A percentile compares a stretch with the other conserved stretches of the same genome.
Conservation (phyloP, 1,284 basidiomycete species). For the Afroboletus lepidellus region DNA sequence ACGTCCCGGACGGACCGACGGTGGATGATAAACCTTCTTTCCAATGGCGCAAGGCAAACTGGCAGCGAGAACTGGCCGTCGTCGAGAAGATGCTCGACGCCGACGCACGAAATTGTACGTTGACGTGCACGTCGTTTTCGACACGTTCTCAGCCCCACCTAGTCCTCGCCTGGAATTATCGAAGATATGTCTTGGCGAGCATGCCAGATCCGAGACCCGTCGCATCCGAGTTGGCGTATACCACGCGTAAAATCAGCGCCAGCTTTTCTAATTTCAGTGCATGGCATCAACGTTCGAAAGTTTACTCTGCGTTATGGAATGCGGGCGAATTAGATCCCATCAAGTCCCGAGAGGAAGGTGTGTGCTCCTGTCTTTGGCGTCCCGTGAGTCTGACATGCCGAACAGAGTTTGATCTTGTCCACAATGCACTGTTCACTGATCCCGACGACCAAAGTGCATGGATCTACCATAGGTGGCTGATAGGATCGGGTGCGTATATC, state of each 20-base stretch:
- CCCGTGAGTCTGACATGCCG: background rate
- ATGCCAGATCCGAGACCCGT: slow-evolving; percentile 59
- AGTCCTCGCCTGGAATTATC: slow-evolving; percentile 94
- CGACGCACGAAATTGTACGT: slow-evolving; percentile 88
- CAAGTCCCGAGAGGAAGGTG: slow-evolving; percentile 66
- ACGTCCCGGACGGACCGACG: slow-evolving; percentile 71
- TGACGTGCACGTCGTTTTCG: background rate
- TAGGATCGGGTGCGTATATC: slow-evolving; percentile 62
- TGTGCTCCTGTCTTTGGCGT: slow-evolving; percentile 14
- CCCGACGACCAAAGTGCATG: slow-evolving; percentile 96
- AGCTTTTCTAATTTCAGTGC: slow-evolving; percentile 99
- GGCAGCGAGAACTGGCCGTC: slow-evolving; percentile 82
- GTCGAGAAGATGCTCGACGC: slow-evolving; percentile 88
- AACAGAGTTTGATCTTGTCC: slow-evolving; percentile 83
- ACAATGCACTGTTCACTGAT: slow-evolving; percentile 95
- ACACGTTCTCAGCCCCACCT: slow-evolving; percentile 2
- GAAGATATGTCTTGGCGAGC: slow-evolving; percentile 76
- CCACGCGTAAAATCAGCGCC: slow-evolving; percentile 86
- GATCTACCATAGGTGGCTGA: slow-evolving; percentile 97
- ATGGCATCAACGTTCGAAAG: slow-evolving; percentile 95
- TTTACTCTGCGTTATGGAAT: slow-evolving; percentile 71
- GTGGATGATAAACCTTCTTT: slow-evolving; percentile 40
- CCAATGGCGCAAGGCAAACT: slow-evolving; percentile 72
- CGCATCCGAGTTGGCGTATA: slow-evolving; percentile 74
- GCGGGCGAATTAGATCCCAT: slow-evolving; percentile 48